A percentile compares a stretch with the other conserved stretches of the same genome.
Conservation (phyloP, 306 rosid genomes). For the Elaeagnus macrophylla region DNA sequence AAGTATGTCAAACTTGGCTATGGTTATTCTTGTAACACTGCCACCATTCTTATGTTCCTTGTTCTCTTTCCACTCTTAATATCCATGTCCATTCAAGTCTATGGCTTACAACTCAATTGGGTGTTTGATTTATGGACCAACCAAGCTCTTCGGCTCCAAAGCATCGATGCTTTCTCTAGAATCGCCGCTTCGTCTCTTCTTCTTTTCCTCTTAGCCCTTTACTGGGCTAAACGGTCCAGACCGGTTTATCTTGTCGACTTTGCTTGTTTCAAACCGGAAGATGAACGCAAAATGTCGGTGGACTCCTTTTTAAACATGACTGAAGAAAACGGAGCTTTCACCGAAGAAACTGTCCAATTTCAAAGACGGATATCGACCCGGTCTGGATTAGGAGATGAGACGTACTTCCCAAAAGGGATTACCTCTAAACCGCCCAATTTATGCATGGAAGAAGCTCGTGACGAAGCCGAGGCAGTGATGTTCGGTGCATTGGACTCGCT, state of each 20-base stretch:
- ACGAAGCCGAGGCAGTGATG: slow-evolving; percentile 68
- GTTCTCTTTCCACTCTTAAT: slow-evolving; percentile 38
- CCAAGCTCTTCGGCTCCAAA: slow-evolving; percentile 36
- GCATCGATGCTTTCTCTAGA: slow-evolving; percentile 29
- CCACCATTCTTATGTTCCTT: slow-evolving; percentile 38
- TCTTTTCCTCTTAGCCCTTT: slow-evolving; percentile 38
- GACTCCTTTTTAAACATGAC: slow-evolving; percentile 49
- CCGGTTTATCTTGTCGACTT: slow-evolving; percentile 75
- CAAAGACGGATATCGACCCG: slow-evolving; percentile 36
- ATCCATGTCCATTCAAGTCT: slow-evolving; percentile 35
- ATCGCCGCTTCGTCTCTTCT: slow-evolving; percentile 26
- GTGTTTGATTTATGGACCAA: slow-evolving; percentile 34
- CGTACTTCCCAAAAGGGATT: slow-evolving; percentile 43
- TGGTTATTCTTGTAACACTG: slow-evolving; percentile 63
- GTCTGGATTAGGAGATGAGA: slow-evolving; percentile 83
- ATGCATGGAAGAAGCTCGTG: slow-evolving; percentile 54
- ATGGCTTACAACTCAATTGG: slow-evolving; percentile 35
- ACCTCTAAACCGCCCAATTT: slow-evolving; percentile 47
- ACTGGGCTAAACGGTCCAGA: slow-evolving; percentile 40
- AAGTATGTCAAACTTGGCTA: slow-evolving; percentile 78
- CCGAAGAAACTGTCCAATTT: slow-evolving; percentile 48
- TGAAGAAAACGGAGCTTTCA: slow-evolving; percentile 41
- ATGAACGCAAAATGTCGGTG: slow-evolving; percentile 36
- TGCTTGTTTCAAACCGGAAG: slow-evolving; percentile 67
- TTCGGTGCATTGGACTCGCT: slow-evolving; percentile 62